Evolutionary conservation across 2,329 filamentous ascomycete genomes (phyloP).

Genomic region (Huntiella decipiens): DNA sequence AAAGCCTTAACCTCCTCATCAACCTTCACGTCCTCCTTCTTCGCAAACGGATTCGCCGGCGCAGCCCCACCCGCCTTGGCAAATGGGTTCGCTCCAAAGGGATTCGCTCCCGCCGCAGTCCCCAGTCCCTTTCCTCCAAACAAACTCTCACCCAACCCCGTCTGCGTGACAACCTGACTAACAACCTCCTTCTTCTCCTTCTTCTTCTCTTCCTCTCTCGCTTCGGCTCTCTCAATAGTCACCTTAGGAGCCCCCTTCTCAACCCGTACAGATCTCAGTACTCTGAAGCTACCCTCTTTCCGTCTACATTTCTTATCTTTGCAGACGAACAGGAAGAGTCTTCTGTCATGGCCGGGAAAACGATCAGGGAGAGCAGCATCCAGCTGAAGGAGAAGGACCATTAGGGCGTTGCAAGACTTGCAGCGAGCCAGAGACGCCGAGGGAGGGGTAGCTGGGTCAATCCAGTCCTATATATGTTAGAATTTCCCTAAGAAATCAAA

Average conservation of each 20-base stretch:
- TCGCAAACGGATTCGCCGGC: conserved; percentile 41
- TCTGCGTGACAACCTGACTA: conserved; percentile 16
- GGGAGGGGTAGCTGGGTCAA: conserved; percentile 51
- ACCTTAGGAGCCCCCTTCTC: conserved; percentile 22
- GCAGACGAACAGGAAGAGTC: conserved; percentile 76
- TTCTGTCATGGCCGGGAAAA: conserved; percentile 72
- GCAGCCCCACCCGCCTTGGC: conserved; percentile 18
- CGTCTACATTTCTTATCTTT: conserved; percentile 58
- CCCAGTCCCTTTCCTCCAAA: conserved; percentile 43
- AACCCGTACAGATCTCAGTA: conserved; percentile 47
- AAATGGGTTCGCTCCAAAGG: conserved; percentile 42
- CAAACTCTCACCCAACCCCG: conserved; percentile 42
- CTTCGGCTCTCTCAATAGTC: conserved; percentile 7
- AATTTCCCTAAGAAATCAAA: not conserved
- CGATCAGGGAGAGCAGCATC: conserved; percentile 75
- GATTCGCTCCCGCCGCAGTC: conserved; percentile 24
- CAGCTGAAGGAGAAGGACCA: conserved; percentile 74
- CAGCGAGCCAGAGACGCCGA: conserved; percentile 66
- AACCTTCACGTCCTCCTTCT: conserved; percentile 15
- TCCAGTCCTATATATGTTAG: conserved; percentile 48
- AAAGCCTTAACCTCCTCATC: conserved; percentile 19
- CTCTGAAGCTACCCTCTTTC: conserved; percentile 65
- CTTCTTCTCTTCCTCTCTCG: conserved; percentile 15
- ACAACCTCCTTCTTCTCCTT: conserved; percentile 19
- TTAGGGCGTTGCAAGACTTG: conserved; percentile 65